phyloP scores from a whole-genome alignment of 106 monocot species.

The Acorus gramineus region DNA sequence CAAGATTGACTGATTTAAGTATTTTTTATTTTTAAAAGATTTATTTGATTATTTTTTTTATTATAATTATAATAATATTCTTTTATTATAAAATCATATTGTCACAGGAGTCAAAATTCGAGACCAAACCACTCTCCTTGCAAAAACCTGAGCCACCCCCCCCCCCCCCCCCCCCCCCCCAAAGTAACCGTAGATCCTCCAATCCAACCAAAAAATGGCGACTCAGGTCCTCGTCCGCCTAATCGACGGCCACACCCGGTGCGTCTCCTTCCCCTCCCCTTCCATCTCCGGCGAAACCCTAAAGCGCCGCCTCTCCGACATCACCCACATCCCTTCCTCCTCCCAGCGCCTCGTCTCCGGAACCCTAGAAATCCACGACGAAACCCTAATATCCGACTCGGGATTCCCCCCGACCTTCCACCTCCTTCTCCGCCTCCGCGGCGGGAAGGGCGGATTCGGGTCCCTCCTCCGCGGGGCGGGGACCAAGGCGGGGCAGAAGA shows the following conservation, averaged over 20 bases:
- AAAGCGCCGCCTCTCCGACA: slow-evolving; percentile 14
- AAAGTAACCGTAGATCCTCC: too few species aligned
- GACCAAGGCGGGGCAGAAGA: slow-evolving; percentile 98
- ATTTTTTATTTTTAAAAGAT: too few species aligned
- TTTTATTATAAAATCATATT: too few species aligned
- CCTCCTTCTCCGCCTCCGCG: slow-evolving; percentile 73
- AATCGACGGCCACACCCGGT: slow-evolving; percentile 60
- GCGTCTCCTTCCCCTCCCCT: slow-evolving; percentile 60
- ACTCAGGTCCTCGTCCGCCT: slow-evolving; percentile 59
- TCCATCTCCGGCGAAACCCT: slow-evolving; percentile 48
- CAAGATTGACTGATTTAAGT: too few species aligned
- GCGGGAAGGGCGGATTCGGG: slow-evolving; percentile 96
- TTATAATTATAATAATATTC: too few species aligned
- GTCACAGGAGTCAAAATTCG: too few species aligned
- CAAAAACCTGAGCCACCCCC: too few species aligned
- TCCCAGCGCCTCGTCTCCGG: slow-evolving; percentile 61
- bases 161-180: too few species aligned
- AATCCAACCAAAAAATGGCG: slow-evolving; percentile 35
- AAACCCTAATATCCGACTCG: slow-evolving; percentile 35
- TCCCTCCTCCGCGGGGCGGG: slow-evolving; percentile 92
- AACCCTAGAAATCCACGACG: slow-evolving; percentile 25
- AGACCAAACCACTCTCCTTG: too few species aligned
- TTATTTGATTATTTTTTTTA: too few species aligned
- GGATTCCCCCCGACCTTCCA: slow-evolving; percentile 49
- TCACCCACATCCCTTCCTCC: slow-evolving; percentile 31